Base-by-base conservation (phyloP, 495 filamentous ascomycete genomes). In the Thozetella sp. region DNA sequence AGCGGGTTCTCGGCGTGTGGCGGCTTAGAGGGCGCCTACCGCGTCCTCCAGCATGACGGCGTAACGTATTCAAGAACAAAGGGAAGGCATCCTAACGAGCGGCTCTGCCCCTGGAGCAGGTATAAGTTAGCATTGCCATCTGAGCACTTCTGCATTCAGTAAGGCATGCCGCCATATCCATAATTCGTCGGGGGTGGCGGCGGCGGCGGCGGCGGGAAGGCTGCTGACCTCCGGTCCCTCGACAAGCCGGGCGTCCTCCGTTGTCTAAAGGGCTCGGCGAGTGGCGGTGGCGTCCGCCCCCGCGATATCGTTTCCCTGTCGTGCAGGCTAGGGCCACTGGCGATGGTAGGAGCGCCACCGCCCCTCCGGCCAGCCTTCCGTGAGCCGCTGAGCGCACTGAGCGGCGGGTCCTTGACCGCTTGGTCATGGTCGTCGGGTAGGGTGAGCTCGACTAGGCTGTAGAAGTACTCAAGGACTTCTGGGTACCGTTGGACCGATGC, bases 381-480 rank as follows among this genome's bases (percentile, higher is more conserved):
- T 26, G 73, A 69, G 43, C 76, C 76, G 58, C 60, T 75, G 56
- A 84, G 74, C 54, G 82, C 81, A 63, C 79, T 82, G 54, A 85
- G 68, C 9, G 83, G 83, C 53, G 82, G 83, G 60, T 85, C 82
- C 60, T 80, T 80, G 51, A 86, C 81, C 25, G 73, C 72, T 1
- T 75, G 67, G 27, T 84, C 82, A 56, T 83, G 76, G 50, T 86
- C 82, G 22, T 71, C 66, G 0, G 87, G 87, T 6, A 88, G 68
- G 46, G 76, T 80, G 56, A 89, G 61, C 60, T 88, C 84, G 17
- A 90, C 82, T 24, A 89, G 73, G 57, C 82, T 79, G 74, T 83
- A 91, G 64, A 86, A 91, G 66, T 90, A 89, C 71, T 91, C 87
- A 40, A 92, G 76, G 24, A 91, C 87, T 64, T 90, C 86, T 3